These are phyloP conservation scores for Alopecurus myosuroides DNA, from an alignment of 176 grass and related monocot genomes.

Conservation along the genomic window DNA sequence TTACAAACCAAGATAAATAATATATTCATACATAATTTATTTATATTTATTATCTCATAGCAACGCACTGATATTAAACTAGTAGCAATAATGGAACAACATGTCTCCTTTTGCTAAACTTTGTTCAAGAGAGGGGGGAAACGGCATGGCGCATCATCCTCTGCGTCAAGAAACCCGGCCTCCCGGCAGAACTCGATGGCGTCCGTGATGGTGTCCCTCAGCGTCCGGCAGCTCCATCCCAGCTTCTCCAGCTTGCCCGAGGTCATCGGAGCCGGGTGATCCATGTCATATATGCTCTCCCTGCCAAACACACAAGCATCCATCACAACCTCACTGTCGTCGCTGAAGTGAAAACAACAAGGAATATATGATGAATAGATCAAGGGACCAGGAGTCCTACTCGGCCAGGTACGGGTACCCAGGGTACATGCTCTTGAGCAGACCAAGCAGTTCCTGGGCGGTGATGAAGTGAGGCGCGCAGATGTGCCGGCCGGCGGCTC, in stretches of 20 bases:
- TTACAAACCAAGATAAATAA: no score
- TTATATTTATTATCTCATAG: no score
- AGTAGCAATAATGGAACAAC: no score
- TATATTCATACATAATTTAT: no score
- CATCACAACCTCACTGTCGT: neutral
- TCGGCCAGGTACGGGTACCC: conserved; percentile 16
- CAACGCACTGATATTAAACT: no score
- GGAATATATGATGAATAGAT: neutral
- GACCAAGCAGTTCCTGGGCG: conserved; percentile 2
- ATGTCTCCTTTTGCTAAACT: neutral
- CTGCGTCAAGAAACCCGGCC: conserved; percentile 28
- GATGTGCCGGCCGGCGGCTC: conserved; percentile 27
- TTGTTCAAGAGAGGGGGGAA: conserved; percentile 22
- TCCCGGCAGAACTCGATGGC: conserved; percentile 20
- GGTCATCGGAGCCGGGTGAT: neutral
- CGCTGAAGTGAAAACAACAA: neutral
- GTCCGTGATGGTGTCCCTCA: conserved; percentile 24
- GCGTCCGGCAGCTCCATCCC: conserved; percentile 40
- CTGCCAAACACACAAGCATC: neutral
- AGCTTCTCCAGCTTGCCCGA: conserved; percentile 46
- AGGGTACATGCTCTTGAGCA: conserved; percentile 37
- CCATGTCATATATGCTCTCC: conserved; percentile 7
- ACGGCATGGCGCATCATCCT: neutral
- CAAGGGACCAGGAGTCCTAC: neutral
- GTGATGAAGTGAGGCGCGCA: conserved; percentile 32